Base-by-base conservation (phyloP, 208 protist species). In the Trypanosoma brucei region DNA sequence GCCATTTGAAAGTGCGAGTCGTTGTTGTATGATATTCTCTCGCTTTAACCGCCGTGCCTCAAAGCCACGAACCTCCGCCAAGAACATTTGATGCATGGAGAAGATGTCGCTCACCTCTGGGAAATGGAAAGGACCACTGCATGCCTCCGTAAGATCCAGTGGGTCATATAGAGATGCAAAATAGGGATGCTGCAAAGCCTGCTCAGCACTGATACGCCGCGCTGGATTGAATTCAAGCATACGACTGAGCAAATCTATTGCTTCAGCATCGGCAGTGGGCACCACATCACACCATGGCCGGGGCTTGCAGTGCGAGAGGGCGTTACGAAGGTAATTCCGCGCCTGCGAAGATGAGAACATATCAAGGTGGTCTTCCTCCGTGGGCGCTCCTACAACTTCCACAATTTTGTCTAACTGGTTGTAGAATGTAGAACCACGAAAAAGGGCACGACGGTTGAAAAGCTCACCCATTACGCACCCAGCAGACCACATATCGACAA, bases 371-470 rank as follows among this genome's bases (percentile, higher is more conserved):
- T 98, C 96, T 13, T 97, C 89, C 68, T 94, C 86, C 11, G 78
- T 63, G 3, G 94, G 93, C 7, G 91, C 91, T 53, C 94, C 94
- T 3, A 97, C 78, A 46, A 97, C 81, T 55, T 94, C 87, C 1
- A 97, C 88, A 52, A 97, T 94, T 50, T 92, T 95, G 76, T 96
- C 91, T 35, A 96, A 74, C 67, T 96, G 90, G 62, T 96, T 94
- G 84, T 93, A 96, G 62, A 94, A 96, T 9, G 84, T 94, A n/a
- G 84, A 84, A 57, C 91, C 91, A 40, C 85, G 87, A 70, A 96
- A 96, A 49, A 96, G 84, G 22, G 88, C 79, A 63, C 92, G 93
- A 59, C 91, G 82, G 72, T 94, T 94, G 72, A 91, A 96, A 46
- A 96, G 78, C 71, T 96, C 87, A 42, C 78, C 87, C 86, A 96